Evolutionary conservation across 495 filamentous ascomycete species (phyloP).

Genomic region (Xylaria bambusicola): DNA sequence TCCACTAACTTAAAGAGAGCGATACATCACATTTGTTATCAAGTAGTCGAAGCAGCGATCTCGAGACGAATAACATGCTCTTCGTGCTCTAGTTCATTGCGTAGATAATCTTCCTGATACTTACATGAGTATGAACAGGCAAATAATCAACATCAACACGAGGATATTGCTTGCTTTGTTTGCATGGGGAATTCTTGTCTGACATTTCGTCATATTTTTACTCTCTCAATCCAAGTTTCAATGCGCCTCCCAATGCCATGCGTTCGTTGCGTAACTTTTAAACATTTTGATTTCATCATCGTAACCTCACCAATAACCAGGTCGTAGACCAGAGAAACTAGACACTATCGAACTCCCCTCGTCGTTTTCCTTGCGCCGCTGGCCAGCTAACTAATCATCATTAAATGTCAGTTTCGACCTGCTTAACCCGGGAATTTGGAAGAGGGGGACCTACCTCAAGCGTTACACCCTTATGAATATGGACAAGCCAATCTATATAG

Average conservation of each 20-base stretch:
- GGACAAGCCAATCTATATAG: conserved; percentile 98
- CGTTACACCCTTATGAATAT: conserved; percentile 89
- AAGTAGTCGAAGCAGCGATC: too few relatives aligned
- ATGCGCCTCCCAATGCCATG: conserved; percentile 21
- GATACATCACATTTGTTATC: too few relatives aligned
- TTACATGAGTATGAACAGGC: too few relatives aligned
- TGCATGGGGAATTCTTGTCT: not conserved
- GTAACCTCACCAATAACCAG: conserved; percentile 33
- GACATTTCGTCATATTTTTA: not conserved
- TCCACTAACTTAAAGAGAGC: too few relatives aligned
- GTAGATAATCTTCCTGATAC: too few relatives aligned
- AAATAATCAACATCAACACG: not conserved
- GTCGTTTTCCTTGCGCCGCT: conserved; percentile 30
- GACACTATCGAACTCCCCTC: conserved; percentile 31
- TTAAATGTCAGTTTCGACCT: conserved; percentile 5
- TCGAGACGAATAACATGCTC: too few relatives aligned
- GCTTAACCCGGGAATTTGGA: not conserved
- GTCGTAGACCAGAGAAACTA: conserved; percentile 34
- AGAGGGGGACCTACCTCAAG: conserved; percentile 64
- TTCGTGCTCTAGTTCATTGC: too few relatives aligned
- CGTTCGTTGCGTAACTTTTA: conserved; percentile 2
- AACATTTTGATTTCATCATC: conserved; percentile 5
- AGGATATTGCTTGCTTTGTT: conserved; percentile 1
- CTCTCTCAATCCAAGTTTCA: conserved; percentile 9
- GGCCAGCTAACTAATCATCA: conserved; percentile 25